Evolutionary conservation across 805 yeast genomes (phyloP), one percentile per base, ranked within the genome.

Genomic region (Kuraishia cidri): DNA sequence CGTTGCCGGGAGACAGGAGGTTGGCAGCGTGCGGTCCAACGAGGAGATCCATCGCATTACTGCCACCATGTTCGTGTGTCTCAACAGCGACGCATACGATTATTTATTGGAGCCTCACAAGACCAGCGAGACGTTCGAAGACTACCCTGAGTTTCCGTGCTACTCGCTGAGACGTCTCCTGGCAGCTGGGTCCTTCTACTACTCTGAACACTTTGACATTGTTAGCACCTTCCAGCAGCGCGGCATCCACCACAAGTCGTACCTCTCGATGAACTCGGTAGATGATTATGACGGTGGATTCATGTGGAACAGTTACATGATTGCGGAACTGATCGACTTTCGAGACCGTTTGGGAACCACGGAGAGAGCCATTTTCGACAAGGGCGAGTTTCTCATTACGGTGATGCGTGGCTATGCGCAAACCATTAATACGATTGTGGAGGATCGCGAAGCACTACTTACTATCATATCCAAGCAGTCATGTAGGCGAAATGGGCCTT

Each of bases 21-120:
- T 76, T 5, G 90, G 82, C 0, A 67, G 75, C 19, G 78, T 83
- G 0, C 57, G 72, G 30, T 58, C 74, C 0, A 55, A 64, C 5
- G 82, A 79, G 35, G 60, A 58, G 24, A 62, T 83, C 5, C 64
- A 60, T 41, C 64, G 58, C 31, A 68, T 82, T 5, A 58, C 66
- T n/a, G 75, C 69, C 16, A 81, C 79, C 1, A 76, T 74, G 35
- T 79, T 80, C 48, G 69, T 70, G 37, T 79, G 88, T 44, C 58
- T 82, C 27, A 73, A 71, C 37, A 69, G 67, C 30, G 75, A 70
- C 30, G 64, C 60, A 23, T 75, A 54, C 46, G 90, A 80, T 47
- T 43, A 54, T 34, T 36, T 37, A 3, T n/a, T n/a, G n/a, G 38
- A 45, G 17, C 37, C 39, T 7, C 19, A 17, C 6, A 23, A 16